Evolutionary conservation across 2,329 filamentous ascomycete species (phyloP).

Genomic region (Pseudogymnoascus pannorum): DNA sequence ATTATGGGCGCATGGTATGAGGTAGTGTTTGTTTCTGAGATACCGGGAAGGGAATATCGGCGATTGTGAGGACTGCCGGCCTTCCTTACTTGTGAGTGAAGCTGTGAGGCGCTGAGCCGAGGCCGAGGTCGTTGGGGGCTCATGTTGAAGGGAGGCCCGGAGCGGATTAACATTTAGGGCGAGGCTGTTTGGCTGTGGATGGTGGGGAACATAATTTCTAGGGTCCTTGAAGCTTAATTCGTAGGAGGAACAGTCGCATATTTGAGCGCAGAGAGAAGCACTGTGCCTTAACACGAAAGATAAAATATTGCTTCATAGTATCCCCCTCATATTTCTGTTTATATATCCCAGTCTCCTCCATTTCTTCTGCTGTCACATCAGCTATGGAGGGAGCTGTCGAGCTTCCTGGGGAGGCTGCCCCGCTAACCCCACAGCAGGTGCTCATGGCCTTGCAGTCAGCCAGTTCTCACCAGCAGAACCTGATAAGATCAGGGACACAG

Average conservation of each 20-base stretch:
- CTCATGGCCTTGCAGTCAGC: slow-evolving; percentile 57
- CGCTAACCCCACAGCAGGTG: slow-evolving; percentile 56
- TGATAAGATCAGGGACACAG: slow-evolving; percentile 57
- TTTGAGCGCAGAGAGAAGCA: background rate
- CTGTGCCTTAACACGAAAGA: background rate
- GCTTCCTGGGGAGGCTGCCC: slow-evolving; percentile 72
- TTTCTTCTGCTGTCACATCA: slow-evolving; percentile 7
- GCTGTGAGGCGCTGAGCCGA: background rate
- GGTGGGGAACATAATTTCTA: slow-evolving; percentile 7
- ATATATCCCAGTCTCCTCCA: background rate
- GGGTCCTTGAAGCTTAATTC: slow-evolving; percentile 5
- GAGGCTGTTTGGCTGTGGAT: slow-evolving; percentile 4
- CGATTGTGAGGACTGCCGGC: background rate
- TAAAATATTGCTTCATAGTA: background rate
- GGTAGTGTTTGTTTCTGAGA: background rate
- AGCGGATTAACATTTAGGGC: slow-evolving; percentile 4
- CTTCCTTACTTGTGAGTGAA: background rate
- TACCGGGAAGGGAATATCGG: background rate
- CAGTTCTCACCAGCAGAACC: slow-evolving; percentile 52
- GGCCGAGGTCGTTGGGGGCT: slow-evolving; percentile 5
- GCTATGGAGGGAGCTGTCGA: slow-evolving; percentile 67
- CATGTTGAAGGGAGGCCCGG: background rate
- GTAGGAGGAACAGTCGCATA: background rate
- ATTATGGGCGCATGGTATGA: slow-evolving; percentile 22
- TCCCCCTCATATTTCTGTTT: background rate